Evolutionary conservation across 108 stramenopile genomes (phyloP).

Genomic region (Cyclotella kingstonii): DNA sequence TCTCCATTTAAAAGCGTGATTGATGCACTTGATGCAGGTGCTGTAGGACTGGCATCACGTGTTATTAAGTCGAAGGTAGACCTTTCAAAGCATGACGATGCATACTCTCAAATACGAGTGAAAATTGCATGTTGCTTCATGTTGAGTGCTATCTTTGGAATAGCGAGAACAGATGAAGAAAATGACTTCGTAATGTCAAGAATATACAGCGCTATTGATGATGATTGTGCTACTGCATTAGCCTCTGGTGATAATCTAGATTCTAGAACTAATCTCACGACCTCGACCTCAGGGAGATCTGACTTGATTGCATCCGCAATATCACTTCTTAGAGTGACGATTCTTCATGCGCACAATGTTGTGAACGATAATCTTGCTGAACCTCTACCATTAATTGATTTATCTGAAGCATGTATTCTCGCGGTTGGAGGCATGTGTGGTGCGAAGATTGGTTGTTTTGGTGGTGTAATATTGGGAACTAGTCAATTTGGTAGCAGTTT

Average conservation of each 20-base stretch:
- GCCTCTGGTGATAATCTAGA: slow-evolving; percentile 2
- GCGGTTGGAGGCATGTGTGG: slow-evolving; percentile 84
- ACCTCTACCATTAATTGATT: slow-evolving; percentile 55
- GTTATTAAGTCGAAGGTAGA: slow-evolving; percentile 63
- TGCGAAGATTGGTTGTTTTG: slow-evolving; percentile 12
- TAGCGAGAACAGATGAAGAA: slow-evolving; percentile 48
- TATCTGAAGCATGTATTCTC: slow-evolving; percentile 65
- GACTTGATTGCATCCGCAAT: slow-evolving; percentile 30
- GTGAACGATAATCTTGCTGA: slow-evolving; percentile 23
- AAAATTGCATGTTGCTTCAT: slow-evolving; percentile 53
- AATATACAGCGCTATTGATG: slow-evolving; percentile 68
- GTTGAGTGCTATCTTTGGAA: slow-evolving; percentile 71
- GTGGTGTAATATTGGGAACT: not conserved
- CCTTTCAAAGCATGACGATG: slow-evolving; percentile 56
- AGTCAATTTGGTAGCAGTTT: not conserved
- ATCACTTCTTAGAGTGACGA: slow-evolving; percentile 21
- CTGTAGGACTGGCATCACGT: slow-evolving; percentile 53
- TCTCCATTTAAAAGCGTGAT: slow-evolving; percentile 55
- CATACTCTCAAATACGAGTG: slow-evolving; percentile 45
- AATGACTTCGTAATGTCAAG: slow-evolving; percentile 55
- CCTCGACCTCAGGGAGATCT: slow-evolving; percentile 9
- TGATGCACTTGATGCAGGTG: slow-evolving; percentile 73
- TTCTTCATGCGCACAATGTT: slow-evolving; percentile 19
- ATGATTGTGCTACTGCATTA: slow-evolving; percentile 46
- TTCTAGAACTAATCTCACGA: not conserved